Percentiles rank a stretch among this genome's conserved stretches.
These are phyloP conservation scores for Pseudisothecium myosuroides DNA, from an alignment of 225 moss, liverwort and hornwort species.

Conservation along the genomic window DNA sequence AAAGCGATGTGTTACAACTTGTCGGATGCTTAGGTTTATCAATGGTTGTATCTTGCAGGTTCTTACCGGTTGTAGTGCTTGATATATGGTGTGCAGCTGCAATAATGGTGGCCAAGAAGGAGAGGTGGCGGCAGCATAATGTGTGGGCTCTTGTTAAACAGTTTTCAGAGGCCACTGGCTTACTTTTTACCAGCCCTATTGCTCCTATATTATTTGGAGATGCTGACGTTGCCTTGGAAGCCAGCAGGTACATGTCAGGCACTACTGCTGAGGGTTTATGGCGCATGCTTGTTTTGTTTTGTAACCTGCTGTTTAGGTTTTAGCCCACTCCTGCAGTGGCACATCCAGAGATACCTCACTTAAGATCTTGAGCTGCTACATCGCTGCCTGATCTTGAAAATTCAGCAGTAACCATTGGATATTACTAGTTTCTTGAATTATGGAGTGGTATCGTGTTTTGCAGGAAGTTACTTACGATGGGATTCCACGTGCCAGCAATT, in stretches of 20 bases:
- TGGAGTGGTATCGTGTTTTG: not conserved
- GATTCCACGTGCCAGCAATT: constrained; percentile 93
- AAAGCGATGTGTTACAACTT: not conserved
- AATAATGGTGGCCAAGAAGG: constrained; percentile 61
- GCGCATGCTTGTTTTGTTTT: not conserved
- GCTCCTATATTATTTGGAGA: constrained; percentile 83
- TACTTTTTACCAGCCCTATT: constrained; percentile 74
- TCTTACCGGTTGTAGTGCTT: not conserved
- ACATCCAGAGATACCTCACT: not conserved
- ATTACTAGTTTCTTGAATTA: not conserved
- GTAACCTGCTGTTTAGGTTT: not conserved
- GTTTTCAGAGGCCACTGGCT: constrained; percentile 69
- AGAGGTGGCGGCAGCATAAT: constrained; percentile 74
- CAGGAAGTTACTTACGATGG: constrained; percentile 72
- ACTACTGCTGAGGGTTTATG: not conserved
- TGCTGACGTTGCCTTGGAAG: constrained; percentile 63
- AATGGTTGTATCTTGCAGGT: not conserved
- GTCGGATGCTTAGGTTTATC: not conserved
- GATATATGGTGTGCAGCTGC: constrained; percentile 51
- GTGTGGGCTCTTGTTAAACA: constrained; percentile 83
- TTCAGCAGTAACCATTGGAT: not conserved
- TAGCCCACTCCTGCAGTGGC: not conserved
- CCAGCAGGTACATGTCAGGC: constrained; percentile 60
- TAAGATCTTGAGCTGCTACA: not conserved
- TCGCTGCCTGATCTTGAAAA: not conserved